Percentiles rank a stretch among this genome's conserved stretches.
Evolutionary conservation across 2,329 filamentous ascomycete species (phyloP).

Genomic region (Sporothrix curviconia): DNA sequence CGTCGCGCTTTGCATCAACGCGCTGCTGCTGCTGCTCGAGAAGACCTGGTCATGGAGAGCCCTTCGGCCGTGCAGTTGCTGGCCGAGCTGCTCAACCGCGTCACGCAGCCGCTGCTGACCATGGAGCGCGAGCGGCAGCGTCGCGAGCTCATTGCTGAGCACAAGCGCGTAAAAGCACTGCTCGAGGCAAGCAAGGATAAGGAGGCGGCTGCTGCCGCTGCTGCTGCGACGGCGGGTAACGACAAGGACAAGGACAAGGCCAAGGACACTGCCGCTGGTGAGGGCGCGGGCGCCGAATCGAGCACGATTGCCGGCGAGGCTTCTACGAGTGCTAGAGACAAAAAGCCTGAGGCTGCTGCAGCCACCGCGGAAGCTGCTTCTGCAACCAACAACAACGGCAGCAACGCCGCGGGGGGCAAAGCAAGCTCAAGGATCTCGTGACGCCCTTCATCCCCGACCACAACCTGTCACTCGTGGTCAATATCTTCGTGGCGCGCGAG

Average conservation of each 20-base stretch:
- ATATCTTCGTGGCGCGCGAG: constrained; percentile 90
- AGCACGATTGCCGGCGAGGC: not conserved
- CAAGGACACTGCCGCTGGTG: constrained; percentile 9
- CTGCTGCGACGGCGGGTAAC: no score
- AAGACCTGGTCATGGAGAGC: constrained; percentile 94
- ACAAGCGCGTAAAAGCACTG: constrained; percentile 19
- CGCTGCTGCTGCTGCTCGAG: constrained; percentile 76
- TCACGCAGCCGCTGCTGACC: constrained; percentile 64
- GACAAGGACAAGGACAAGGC: not conserved
- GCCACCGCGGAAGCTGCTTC: not conserved
- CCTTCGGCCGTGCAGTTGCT: constrained; percentile 94
- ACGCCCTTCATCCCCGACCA: constrained; percentile 81
- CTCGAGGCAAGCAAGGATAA: constrained; percentile 9
- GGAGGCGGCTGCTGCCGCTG: no score
- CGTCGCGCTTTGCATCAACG: constrained; percentile 85
- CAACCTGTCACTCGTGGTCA: constrained; percentile 89
- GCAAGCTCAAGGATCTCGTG: constrained; percentile 51
- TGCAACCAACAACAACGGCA: constrained; percentile 24
- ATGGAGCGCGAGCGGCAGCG: constrained; percentile 79
- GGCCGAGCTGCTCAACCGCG: constrained; percentile 62
- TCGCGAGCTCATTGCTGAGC: constrained; percentile 52
- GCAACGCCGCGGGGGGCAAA: constrained; percentile 32
- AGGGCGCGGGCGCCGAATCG: constrained; percentile 5
- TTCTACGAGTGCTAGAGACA: no score
- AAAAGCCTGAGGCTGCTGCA: not conserved